Percentiles rank a stretch among this genome's conserved stretches.
phyloP scores from a whole-genome alignment of 2,329 filamentous ascomycete genomes.

The Diaporthe citri region DNA sequence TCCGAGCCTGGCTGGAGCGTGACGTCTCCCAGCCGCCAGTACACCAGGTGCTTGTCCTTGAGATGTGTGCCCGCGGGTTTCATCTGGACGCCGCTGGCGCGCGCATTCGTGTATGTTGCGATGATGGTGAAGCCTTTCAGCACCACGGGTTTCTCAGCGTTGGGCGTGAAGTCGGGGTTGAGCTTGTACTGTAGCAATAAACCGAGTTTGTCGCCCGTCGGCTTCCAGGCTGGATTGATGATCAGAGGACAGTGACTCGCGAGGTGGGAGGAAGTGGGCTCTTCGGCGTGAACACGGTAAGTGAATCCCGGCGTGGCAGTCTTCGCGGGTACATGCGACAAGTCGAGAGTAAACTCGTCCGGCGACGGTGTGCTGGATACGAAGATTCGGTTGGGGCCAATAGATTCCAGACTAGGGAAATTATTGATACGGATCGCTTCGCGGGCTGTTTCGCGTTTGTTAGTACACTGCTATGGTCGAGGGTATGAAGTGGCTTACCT shows the following conservation, averaged over 20 bases:
- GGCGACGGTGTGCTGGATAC: conserved; percentile 76
- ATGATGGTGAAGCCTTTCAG: conserved; percentile 81
- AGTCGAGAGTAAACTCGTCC: conserved; percentile 84
- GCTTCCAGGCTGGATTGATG: conserved; percentile 83
- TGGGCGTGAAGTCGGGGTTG: conserved; percentile 73
- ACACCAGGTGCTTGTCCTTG: conserved; percentile 81
- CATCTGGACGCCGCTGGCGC: conserved; percentile 77
- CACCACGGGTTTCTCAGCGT: conserved; percentile 55
- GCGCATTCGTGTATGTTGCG: conserved; percentile 76
- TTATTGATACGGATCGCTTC: conserved; percentile 88
- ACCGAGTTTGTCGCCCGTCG: conserved; percentile 86
- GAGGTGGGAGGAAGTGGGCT: conserved; percentile 53
- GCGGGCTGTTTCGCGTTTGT: conserved; percentile 53
- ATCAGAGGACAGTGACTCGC: conserved; percentile 77
- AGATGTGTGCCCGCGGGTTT: conserved; percentile 85
- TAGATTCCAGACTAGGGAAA: conserved; percentile 87
- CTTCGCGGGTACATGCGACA: conserved; percentile 73
- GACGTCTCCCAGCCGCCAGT: conserved; percentile 85
- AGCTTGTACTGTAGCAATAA: conserved; percentile 87
- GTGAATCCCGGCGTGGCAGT: conserved; percentile 88
- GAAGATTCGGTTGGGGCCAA: conserved; percentile 94
- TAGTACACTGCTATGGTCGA: neutral
- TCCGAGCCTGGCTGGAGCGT: conserved; percentile 66
- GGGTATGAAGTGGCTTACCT: conserved; percentile 61
- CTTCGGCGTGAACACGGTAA: conserved; percentile 85